Evolutionary conservation across 441 rosid species (phyloP), one percentile per base, ranked within the genome.

Genomic region (Brassica hybrid): DNA sequence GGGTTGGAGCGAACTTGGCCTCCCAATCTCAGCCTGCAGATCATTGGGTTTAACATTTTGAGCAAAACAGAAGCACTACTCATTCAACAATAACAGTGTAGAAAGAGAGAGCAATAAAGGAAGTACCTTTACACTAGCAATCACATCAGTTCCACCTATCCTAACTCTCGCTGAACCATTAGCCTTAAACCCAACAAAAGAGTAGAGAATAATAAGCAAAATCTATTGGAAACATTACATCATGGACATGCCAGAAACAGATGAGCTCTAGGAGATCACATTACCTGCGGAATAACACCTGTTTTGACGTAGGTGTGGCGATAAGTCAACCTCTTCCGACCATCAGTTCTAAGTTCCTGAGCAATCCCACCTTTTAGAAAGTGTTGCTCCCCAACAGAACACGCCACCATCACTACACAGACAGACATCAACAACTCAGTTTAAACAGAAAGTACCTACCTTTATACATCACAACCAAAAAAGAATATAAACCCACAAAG

Each of bases 41-140:
- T 50, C 16, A 67, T 27, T 52, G 38, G 8, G 34, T 3, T 11
- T 5, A 19, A 59, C 72, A 65, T 1, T 21, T 2, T 9, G 30
- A 67, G 52, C 2, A 52, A 0, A 79, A 68, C 9, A 27, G 23
- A 67, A 60, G 16, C 54, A 18, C 69, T 3, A 14, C 38, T 45
- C 12, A 34, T 14, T 12, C 25, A 73, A 38, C 41, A n/a, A 10
- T 27, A 59, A 43, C 30, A n/a, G 2, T 57, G 62, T 36, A 10
- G 2, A 34, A 58, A 18, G n/a, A 72, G 2, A 45, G 16, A 34
- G 41, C 2, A 34, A 32, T 67, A 54, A 58, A 78, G 8, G 23
- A 48, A 74, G 69, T 84, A 92, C 97, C 99, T 94, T 94, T 67
- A 91, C 97, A 82, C 97, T 82, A 18, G 97, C 97, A 88, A 94